These are phyloP conservation scores for Serendipita indica DNA, from an alignment of 768 basidiomycete species.

Conservation along the genomic window DNA sequence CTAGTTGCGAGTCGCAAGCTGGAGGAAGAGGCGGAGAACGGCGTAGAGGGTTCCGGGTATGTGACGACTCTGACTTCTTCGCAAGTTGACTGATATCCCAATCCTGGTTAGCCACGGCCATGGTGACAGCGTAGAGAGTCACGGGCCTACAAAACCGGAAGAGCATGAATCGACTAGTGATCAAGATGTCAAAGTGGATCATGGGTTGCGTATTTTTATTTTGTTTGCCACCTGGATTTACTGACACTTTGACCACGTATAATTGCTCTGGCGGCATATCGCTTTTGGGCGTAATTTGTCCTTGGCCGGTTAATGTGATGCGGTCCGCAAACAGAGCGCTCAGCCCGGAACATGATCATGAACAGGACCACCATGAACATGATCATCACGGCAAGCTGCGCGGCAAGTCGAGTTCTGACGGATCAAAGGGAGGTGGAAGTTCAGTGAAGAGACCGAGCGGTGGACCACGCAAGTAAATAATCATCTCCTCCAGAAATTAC, in stretches of 20 bases:
- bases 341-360: neutral
- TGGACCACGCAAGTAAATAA: neutral
- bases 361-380: neutral
- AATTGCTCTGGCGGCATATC: neutral
- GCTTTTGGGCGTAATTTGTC: neutral
- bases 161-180: neutral
- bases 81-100: neutral
- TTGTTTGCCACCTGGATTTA: neutral
- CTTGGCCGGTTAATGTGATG: too few relatives aligned
- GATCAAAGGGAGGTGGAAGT: neutral
- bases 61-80: too few relatives aligned
- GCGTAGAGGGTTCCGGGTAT: neutral
- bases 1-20: neutral
- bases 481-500: neutral
- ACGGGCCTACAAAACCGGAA: neutral
- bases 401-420: neutral
- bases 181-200: neutral
- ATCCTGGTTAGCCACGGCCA: neutral
- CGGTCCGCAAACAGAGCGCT: too few relatives aligned
- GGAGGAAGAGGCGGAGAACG: neutral
- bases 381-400: neutral
- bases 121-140: neutral
- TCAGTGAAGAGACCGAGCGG: neutral
- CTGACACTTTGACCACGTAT: neutral
- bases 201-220: neutral